A percentile compares a stretch with the other conserved stretches of the same genome.
These are phyloP conservation scores for Conticribra weissflogii DNA, from an alignment of 108 stramenopile species.

Conservation along the genomic window DNA sequence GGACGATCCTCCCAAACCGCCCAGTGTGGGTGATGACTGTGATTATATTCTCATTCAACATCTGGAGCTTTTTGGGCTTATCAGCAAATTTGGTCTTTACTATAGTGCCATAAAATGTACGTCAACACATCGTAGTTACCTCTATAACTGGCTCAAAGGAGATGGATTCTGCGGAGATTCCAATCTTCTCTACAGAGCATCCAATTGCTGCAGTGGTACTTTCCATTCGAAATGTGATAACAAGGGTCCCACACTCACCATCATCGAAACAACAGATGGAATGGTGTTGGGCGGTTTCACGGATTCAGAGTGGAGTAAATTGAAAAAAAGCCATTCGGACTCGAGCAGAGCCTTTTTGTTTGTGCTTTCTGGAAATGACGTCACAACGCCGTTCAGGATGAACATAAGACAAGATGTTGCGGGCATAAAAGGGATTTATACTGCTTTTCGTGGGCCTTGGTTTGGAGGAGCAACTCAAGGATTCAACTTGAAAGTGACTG, in stretches of 20 bases:
- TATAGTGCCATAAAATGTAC: constrained; percentile 16
- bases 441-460: not conserved
- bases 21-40: constrained; percentile 17
- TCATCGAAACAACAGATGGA: constrained; percentile 28
- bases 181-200: constrained; percentile 15
- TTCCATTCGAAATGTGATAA: not conserved
- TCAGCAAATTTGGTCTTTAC: not conserved
- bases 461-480: constrained; percentile 18
- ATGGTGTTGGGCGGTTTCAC: constrained; percentile 17
- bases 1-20: constrained; percentile 14
- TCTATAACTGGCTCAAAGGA: constrained; percentile 19
- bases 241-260: constrained; percentile 15
- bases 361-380: constrained; percentile 10
- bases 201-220: not conserved
- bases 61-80: constrained; percentile 24
- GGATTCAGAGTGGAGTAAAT: constrained; percentile 3
- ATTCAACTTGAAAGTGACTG: constrained; percentile 7
- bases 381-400: constrained; percentile 1
- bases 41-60: constrained; percentile 18
- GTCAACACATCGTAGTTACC: not conserved
- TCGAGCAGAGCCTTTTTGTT: constrained; percentile 33
- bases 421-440: too few relatives aligned
- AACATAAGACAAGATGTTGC: constrained; percentile 5
- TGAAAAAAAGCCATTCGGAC: too few relatives aligned
- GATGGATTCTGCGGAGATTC: constrained; percentile 5